Evolutionary conservation across 768 basidiomycete genomes (phyloP).

Genomic region (Lactifluus echinatus): DNA sequence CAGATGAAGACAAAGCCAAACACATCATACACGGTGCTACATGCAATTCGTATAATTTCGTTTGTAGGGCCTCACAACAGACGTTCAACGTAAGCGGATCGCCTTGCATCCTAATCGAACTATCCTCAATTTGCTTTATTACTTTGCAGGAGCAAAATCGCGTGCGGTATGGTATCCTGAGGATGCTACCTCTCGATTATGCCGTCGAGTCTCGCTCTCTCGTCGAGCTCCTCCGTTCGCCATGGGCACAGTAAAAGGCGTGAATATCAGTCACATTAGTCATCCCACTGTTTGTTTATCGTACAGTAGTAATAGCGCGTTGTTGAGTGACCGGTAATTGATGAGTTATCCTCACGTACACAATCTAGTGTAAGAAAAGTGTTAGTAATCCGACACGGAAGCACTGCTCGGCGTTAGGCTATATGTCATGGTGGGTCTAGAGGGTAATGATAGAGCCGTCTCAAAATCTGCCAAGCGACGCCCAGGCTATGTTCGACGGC

Average conservation of each 20-base stretch:
- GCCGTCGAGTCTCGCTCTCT: constrained; percentile 54
- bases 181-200: constrained; percentile 58
- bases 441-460: constrained; percentile 49
- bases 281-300: neutral
- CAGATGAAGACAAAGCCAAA: constrained; percentile 50
- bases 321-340: neutral
- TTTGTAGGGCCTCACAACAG: constrained; percentile 81
- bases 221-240: constrained; percentile 48
- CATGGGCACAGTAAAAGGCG: constrained; percentile 39
- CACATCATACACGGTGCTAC: constrained; percentile 52
- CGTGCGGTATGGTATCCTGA: constrained; percentile 74
- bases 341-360: neutral
- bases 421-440: constrained; percentile 36
- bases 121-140: neutral
- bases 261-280: neutral
- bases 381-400: constrained; percentile 3
- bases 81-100: constrained; percentile 60
- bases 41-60: constrained; percentile 71
- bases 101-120: neutral
- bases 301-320: constrained; percentile 4
- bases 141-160: constrained; percentile 61
- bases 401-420: neutral
- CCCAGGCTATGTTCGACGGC: constrained; percentile 34
- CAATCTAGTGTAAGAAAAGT: neutral
- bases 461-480: constrained; percentile 40